Percentiles rank a stretch among this genome's conserved stretches.
Conservation (phyloP, 352 stramenopile genomes). For the Phytophthora crassamura region DNA sequence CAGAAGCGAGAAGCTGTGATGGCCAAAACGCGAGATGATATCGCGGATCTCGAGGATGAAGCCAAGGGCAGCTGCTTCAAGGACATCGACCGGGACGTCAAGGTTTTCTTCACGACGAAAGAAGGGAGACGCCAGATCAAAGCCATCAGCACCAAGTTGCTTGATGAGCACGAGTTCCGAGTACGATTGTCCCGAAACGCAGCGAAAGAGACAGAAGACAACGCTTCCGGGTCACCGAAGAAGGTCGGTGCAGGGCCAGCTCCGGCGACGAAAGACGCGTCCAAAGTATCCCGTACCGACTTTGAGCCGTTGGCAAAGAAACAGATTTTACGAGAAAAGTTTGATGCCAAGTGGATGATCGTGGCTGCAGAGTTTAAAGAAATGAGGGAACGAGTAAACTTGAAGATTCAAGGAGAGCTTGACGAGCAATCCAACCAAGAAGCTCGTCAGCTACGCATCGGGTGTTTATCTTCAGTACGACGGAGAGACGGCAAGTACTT, state of each 20-base stretch:
- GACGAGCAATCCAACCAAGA: slow-evolving; percentile 67
- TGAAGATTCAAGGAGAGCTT: slow-evolving; percentile 76
- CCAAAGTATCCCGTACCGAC: slow-evolving; percentile 68
- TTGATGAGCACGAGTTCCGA: slow-evolving; percentile 88
- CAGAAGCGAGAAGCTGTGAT: slow-evolving; percentile 70
- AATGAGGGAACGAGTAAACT: slow-evolving; percentile 74
- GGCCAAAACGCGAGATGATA: slow-evolving; percentile 77
- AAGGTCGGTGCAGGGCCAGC: not conserved
- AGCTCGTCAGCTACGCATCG: slow-evolving; percentile 71
- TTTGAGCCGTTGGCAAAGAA: slow-evolving; percentile 88
- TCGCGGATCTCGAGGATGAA: slow-evolving; percentile 78
- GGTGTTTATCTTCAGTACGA: slow-evolving; percentile 65
- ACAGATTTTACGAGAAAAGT: slow-evolving; percentile 75
- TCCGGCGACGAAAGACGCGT: slow-evolving; percentile 59
- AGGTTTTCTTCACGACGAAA: slow-evolving; percentile 72
- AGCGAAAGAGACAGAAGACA: slow-evolving; percentile 6
- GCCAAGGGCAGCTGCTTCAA: slow-evolving; percentile 78
- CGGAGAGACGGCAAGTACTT: slow-evolving; percentile 84
- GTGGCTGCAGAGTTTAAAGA: slow-evolving; percentile 70
- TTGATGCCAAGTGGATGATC: slow-evolving; percentile 64
- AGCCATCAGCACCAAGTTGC: slow-evolving; percentile 62
- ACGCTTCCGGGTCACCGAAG: slow-evolving; percentile 4
- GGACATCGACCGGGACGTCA: slow-evolving; percentile 70
- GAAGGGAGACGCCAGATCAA: slow-evolving; percentile 78
- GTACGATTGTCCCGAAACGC: slow-evolving; percentile 63